These are phyloP conservation scores for Xylariaceae sp. DNA, from an alignment of 2,329 filamentous ascomycete species.

Conservation along the genomic window DNA sequence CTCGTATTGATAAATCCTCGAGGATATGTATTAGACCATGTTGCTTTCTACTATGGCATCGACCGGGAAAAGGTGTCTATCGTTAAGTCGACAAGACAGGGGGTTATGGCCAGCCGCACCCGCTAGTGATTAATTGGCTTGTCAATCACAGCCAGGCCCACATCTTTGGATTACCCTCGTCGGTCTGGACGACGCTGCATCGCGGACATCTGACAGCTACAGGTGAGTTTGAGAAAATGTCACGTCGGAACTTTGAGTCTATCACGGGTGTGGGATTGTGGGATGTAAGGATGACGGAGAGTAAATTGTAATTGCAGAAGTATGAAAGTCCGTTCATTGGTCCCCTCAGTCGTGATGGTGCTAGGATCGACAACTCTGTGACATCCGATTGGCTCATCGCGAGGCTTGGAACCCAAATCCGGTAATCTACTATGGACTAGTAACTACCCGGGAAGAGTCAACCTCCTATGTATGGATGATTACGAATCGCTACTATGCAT, in stretches of 20 bases:
- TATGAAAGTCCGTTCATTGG: not conserved
- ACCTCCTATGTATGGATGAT: not conserved
- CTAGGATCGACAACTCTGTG: not conserved
- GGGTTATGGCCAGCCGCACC: no score
- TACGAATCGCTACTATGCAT: no score
- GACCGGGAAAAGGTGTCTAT: not conserved
- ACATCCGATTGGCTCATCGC: slow-evolving; percentile 11
- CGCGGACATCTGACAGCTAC: not conserved
- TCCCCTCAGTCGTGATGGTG: not conserved
- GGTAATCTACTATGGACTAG: slow-evolving; percentile 4
- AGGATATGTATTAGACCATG: not conserved
- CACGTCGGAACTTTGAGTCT: not conserved
- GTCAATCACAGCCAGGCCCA: not conserved
- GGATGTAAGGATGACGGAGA: no score
- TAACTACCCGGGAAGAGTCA: no score
- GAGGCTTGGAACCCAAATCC: slow-evolving; percentile 4
- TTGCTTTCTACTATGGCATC: not conserved
- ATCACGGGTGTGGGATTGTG: no score
- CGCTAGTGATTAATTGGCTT: not conserved
- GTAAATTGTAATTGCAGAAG: no score
- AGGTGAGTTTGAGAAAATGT: not conserved
- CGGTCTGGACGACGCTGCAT: not conserved
- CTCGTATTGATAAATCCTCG: not conserved
- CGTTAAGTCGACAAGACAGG: not conserved
- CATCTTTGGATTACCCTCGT: not conserved